Base-by-base conservation (phyloP, 495 filamentous ascomycete species). In the Lophiotrema nucula region DNA sequence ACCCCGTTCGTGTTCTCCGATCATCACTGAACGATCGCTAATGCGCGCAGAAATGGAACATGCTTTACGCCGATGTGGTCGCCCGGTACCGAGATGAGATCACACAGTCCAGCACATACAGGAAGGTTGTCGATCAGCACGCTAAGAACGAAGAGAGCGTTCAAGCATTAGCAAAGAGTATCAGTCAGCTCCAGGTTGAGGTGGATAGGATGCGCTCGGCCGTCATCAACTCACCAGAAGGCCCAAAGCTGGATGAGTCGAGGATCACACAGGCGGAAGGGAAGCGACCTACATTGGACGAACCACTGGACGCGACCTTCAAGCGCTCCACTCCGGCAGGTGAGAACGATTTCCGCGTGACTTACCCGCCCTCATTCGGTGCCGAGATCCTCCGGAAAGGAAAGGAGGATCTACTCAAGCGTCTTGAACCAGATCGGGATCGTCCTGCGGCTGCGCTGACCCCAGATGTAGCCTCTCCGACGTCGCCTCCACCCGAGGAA, bases 401-500 rank as follows among this genome's bases (percentile, higher is more conserved):
- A 8, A 75, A 75, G 35, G 65, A 66, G 18, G 68, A 73, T 44
- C 51, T 75, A 31, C 59, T 75, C 66, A 72, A 72, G 49, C 62
- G 70, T 42, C 56, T 75, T 21, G 67, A 72, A 31, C 66, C 53
- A 13, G 53, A 70, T 41, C 43, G 56, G 21, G 58, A 61, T 42
- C 62, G 56, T 46, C 65, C 56, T 31, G 45, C 49, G 16, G 58
- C 46, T 15, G 51, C 52, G 31, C 53, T 62, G 48, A 53, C 59
- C 19, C 54, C 25, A 26, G 49, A 67, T 22, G 48, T 67, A 44
- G 62, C 66, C 42, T 65, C 66, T 45, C 60, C 67, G 8, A 35
- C 53, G 24, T 62, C 66, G 16, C 79, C 83, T 24, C 81, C 73
- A 44, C 81, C 83, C 45, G 74, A 79, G 21, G 80, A 83, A 26